Evolutionary conservation across 345 rosid species (phyloP).

Genomic region (Syzygium oleosum): DNA sequence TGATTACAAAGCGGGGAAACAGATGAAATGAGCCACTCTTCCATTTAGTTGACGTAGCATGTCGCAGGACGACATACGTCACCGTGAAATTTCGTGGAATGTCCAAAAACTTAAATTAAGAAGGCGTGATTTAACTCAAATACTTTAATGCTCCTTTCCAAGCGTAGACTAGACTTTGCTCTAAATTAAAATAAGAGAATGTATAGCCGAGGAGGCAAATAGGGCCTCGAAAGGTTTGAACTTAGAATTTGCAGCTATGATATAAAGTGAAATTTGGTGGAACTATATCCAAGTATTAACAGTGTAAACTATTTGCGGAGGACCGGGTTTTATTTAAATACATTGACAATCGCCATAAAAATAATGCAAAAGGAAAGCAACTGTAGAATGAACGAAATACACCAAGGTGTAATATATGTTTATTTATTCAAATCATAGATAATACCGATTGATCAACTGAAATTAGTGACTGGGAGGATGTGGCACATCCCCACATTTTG

Average conservation of each 20-base stretch:
- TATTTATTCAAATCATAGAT: too few species aligned
- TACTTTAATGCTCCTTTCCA: neutral
- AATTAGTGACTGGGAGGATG: too few species aligned
- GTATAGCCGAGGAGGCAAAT: neutral
- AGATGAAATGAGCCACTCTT: too few species aligned
- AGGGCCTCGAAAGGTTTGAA: neutral
- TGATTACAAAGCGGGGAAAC: too few species aligned
- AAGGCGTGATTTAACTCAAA: neutral
- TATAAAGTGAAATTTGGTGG: too few species aligned
- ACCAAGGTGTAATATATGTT: too few species aligned
- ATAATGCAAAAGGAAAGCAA: neutral
- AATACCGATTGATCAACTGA: too few species aligned
- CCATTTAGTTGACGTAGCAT: neutral
- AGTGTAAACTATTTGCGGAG: too few species aligned
- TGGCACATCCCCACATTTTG: too few species aligned
- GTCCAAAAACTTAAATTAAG: neutral
- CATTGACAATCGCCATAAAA: too few species aligned
- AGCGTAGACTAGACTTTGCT: neutral
- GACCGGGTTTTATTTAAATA: too few species aligned
- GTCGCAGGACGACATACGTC: fast-evolving
- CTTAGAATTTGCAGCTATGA: neutral
- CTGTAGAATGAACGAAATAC: neutral
- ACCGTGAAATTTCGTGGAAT: neutral
- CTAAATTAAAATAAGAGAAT: neutral
- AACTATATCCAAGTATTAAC: too few species aligned